Conservation (phyloP, 1,139 yeast genomes). For the Petasospora rhodanensis region DNA sequence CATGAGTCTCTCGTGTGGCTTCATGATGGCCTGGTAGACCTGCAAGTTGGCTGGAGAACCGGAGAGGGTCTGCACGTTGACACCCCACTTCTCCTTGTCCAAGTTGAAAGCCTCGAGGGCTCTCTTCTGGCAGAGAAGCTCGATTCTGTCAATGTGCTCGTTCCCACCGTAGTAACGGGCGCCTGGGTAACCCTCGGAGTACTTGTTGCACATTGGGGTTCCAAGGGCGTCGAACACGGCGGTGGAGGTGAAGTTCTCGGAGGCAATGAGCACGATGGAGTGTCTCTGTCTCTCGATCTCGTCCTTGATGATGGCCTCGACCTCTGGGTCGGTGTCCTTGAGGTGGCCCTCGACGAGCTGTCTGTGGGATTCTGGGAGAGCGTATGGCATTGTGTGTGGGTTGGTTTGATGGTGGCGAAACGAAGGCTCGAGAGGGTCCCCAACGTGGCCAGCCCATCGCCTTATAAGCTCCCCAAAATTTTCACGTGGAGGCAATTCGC, state of each 20-base stretch:
- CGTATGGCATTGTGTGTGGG: slow-evolving; percentile 48
- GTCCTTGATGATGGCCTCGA: slow-evolving; percentile 73
- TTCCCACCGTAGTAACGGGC: slow-evolving; percentile 89
- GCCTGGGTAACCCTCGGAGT: slow-evolving; percentile 86
- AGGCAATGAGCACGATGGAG: slow-evolving; percentile 90
- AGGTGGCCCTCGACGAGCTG: slow-evolving; percentile 65
- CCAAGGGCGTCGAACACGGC: slow-evolving; percentile 97
- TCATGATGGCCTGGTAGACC: slow-evolving; percentile 91
- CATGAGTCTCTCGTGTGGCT: slow-evolving; percentile 94
- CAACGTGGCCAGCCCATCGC: no score
- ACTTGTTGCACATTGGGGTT: slow-evolving; percentile 92
- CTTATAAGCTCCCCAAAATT: no score
- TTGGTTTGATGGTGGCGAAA: no score
- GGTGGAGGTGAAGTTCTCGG: slow-evolving; percentile 95
- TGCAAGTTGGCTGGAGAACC: slow-evolving; percentile 98
- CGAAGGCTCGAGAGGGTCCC: no score
- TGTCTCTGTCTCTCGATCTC: slow-evolving; percentile 93
- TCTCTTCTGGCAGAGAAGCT: slow-evolving; percentile 84
- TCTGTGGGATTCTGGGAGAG: slow-evolving; percentile 62
- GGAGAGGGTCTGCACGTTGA: slow-evolving; percentile 90
- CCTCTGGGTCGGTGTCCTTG: slow-evolving; percentile 78
- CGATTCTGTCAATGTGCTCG: slow-evolving; percentile 92
- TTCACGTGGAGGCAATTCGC: no score
- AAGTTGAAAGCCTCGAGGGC: slow-evolving; percentile 84
- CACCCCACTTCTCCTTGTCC: slow-evolving; percentile 90